A percentile compares a stretch with the other conserved stretches of the same genome.
Conservation (phyloP, 2,329 filamentous ascomycete species). For the Didymosphaeria variabile region DNA sequence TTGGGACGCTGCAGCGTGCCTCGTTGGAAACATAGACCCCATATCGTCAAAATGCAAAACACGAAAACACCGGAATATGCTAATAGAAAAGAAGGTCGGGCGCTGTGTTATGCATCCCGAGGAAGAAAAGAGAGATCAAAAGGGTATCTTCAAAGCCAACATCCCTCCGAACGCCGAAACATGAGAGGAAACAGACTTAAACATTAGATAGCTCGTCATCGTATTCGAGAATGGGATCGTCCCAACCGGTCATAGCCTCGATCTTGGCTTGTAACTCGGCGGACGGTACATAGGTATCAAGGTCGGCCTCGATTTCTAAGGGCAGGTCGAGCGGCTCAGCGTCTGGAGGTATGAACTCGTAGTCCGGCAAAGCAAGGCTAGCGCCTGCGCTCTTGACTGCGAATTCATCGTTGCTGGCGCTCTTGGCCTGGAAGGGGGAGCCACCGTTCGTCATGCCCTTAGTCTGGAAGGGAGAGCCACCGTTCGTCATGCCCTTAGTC, state of each 20-base stretch:
- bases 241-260: neutral
- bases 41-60: neutral
- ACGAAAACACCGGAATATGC: slow-evolving; percentile 6
- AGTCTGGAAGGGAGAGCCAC: neutral
- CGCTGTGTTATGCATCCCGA: neutral
- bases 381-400: slow-evolving; percentile 9
- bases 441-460: neutral
- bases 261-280: neutral
- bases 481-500: neutral
- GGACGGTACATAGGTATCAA: neutral
- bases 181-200: neutral
- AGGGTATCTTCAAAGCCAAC: slow-evolving; percentile 7
- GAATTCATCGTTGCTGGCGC: neutral
- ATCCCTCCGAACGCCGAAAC: neutral
- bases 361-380: slow-evolving; percentile 9
- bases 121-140: neutral
- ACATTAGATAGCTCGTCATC: slow-evolving; percentile 4
- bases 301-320: slow-evolving; percentile 1
- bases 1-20: neutral
- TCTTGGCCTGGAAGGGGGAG: neutral
- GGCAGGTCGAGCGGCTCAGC: slow-evolving; percentile 10
- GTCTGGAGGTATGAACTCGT: neutral
- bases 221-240: neutral
- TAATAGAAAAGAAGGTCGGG: neutral
- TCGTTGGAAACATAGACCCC: neutral